Conservation (phyloP, 257 asterid species). For the Fraxinus quadrangulata region DNA sequence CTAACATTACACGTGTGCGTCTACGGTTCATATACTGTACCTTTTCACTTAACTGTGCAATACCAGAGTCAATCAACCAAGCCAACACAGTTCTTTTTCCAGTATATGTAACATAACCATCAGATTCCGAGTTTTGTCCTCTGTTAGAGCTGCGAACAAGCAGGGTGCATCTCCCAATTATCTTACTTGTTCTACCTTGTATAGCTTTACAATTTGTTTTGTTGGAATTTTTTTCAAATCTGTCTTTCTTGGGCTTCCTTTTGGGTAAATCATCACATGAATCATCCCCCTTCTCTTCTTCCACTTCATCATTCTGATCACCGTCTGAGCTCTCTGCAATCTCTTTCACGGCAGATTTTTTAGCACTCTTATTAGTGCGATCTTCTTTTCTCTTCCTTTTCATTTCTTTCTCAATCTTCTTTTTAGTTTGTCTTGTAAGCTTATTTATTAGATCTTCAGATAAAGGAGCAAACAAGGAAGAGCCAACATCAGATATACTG, state of each 20-base stretch:
- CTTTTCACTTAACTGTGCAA: conserved; percentile 67
- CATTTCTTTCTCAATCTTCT: conserved; percentile 81
- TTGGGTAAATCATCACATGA: conserved; percentile 43
- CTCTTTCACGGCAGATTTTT: conserved; percentile 37
- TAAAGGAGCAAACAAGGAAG: conserved; percentile 68
- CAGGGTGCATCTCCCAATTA: conserved; percentile 85
- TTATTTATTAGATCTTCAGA: conserved; percentile 77
- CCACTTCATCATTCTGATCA: conserved; percentile 56
- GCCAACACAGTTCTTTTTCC: conserved; percentile 89
- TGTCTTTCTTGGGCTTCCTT: conserved; percentile 39
- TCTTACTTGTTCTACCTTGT: conserved; percentile 68
- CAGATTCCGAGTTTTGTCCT: conserved; percentile 59
- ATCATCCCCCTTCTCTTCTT: conserved; percentile 45
- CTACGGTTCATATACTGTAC: conserved; percentile 92
- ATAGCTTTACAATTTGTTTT: conserved; percentile 37
- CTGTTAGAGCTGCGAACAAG: conserved; percentile 64
- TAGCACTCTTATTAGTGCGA: conserved; percentile 36
- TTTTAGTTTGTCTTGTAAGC: conserved; percentile 86
- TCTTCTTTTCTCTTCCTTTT: conserved; percentile 72
- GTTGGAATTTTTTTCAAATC: conserved; percentile 36
- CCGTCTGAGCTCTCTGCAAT: conserved; percentile 50
- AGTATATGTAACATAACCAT: conserved; percentile 72
- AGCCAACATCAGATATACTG: conserved; percentile 41
- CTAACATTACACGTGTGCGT: conserved; percentile 70
- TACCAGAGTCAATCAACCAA: conserved; percentile 84